phyloP scores from a whole-genome alignment of 1,284 basidiomycete genomes.

The Cutaneotrichosporon dermatis region DNA sequence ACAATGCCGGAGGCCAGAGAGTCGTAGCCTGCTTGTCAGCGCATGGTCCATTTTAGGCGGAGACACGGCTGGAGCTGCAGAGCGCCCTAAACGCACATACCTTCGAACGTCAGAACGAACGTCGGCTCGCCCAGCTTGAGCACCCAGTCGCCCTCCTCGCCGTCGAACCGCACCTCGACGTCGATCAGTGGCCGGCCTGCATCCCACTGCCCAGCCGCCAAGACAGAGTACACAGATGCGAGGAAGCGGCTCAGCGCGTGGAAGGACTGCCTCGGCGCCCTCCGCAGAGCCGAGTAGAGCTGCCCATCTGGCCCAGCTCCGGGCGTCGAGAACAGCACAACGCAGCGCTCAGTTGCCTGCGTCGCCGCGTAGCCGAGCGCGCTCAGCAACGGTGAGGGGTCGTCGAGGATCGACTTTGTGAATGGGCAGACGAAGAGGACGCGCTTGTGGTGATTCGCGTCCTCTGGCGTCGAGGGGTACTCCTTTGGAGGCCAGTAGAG shows the following conservation, averaged over 20 bases:
- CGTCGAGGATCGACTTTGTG: conserved; percentile 21
- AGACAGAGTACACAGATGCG: conserved; percentile 39
- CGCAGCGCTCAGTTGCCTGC: conserved; percentile 18
- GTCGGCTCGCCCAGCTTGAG: conserved; percentile 19
- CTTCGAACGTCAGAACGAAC: conserved; percentile 19
- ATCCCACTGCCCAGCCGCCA: conserved; percentile 40
- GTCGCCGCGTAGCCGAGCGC: conserved; percentile 24
- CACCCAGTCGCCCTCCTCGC: conserved; percentile 28
- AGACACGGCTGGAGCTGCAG: no score
- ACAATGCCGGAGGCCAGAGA: conserved; percentile 7
- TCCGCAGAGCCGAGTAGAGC: conserved; percentile 25
- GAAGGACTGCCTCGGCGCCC: conserved; percentile 29
- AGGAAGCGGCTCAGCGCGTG: conserved; percentile 40
- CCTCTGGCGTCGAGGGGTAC: neutral
- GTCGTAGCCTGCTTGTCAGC: neutral
- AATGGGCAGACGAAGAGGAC: conserved; percentile 36
- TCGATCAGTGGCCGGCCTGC: conserved; percentile 37
- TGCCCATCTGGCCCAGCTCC: conserved; percentile 10
- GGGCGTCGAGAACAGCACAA: conserved; percentile 34
- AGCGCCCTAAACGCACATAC: conserved; percentile 4
- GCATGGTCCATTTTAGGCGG: no score
- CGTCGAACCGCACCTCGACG: conserved; percentile 45
- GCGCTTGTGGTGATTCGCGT: conserved; percentile 8
- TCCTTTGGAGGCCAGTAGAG: conserved; percentile 1
- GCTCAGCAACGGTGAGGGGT: conserved; percentile 26